Base-by-base conservation (phyloP, 768 basidiomycete genomes). In the Russula compacta region DNA sequence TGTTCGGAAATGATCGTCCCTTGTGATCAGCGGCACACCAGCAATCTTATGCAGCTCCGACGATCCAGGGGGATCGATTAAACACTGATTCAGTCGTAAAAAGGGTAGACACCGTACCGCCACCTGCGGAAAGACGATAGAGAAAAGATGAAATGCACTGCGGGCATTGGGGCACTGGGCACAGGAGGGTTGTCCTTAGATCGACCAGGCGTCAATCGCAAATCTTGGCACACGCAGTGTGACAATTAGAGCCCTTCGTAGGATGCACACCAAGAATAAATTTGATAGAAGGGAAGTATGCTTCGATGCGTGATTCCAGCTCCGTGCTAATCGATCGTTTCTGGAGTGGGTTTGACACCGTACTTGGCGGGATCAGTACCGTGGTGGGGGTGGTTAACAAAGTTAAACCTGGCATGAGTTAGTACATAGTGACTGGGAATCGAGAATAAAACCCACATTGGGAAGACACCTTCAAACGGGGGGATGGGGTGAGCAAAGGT, bases 301-400 rank as follows among this genome's bases (percentile, higher is more conserved):
- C 14, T 65, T 65, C 58, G 44, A n/a, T 43, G 51, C 21, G 47
- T 48, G 53, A 19, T 47, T 38, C 33, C 35, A 35, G 35, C 35
- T 48, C 58, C 55, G 21, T 54, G 51, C 50, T 64, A 60, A 43
- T 60, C 69, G 50, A 61, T 66, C n/a, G 69, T 66, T 50, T 69
- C 67, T 57, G 67, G 63, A 64, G 51, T n/a, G 19, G 52, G 33
- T 40, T 66, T 64, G 59, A 64, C 65, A 29, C 65, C 65, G 21
- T 95, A 97, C 73, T 92, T 94, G 59, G 85, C 81, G 19, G 87
- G 81, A 68, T 95, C 89, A 9, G 85, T 84, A 2, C 93, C 93
- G 70, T 95, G 94, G 70, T 83, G 75, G 46, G 84, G 85, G 72
- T 97, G 94, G 72, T 95, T 88, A 67, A 95, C 94, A 52, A 98